Base-by-base conservation (phyloP, 2,329 filamentous ascomycete species). In the Botryosphaeria agaves region DNA sequence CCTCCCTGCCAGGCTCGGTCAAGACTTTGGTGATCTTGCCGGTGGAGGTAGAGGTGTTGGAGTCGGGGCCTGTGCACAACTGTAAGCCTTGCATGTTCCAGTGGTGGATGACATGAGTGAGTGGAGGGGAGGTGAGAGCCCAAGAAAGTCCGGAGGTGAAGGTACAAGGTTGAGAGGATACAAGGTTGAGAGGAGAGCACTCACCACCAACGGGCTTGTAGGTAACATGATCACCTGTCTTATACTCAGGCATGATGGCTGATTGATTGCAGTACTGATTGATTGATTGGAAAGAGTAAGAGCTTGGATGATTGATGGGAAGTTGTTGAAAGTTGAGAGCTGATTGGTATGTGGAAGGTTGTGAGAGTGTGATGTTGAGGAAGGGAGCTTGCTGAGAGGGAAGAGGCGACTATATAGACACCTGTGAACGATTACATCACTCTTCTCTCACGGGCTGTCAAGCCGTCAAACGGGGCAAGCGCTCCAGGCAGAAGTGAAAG, bases 201-300 rank as follows among this genome's bases (percentile, higher is more conserved):
- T 34, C 42, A 57, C 55, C 55, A 25, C 55, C 53, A 14, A 58
- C 52, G 15, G 55, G 55, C 38, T 54, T 56, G 39, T 58, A 58
- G 28, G 42, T 46, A 29, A 58, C 54, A 14, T 41, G 43, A 26
- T 56, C 40, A 32, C 54, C 54, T 28, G 44, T 33, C 8, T 39
- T 39, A 38, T 41, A 56, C 11, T 40, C 34, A 28, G 26, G 26
- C 26, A 28, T 28, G 26, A 7, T 28, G 16, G 9, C n/a, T n/a
- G n/a, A n/a, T n/a, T n/a, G n/a, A n/a, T 4, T 4, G 21, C 4
- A 23, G 21, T 23, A 9, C 12, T 23, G 21, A 28, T 14, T 14
- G 12, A 17, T 28, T 14, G 26, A 4, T 28, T 4, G 26, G 26
- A 14, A 3, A 4, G 26, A 28, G 9, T 5, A 12, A 9, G 11